Evolutionary conservation across 106 monocot species (phyloP).

Genomic region (Dendrobium chrysotoxum): DNA sequence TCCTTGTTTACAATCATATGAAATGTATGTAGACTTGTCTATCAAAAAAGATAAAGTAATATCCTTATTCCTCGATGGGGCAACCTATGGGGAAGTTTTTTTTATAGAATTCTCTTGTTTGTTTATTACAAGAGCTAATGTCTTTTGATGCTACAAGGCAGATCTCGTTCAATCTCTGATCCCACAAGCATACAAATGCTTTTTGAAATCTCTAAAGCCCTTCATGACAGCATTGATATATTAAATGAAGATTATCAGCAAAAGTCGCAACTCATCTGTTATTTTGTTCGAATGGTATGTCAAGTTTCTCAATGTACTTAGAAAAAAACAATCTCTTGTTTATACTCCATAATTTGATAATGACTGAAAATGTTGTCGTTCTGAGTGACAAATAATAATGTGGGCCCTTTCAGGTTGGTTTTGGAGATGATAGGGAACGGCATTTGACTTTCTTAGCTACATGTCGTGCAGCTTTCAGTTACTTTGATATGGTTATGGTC

Average conservation of each 20-base stretch:
- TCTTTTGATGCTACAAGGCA: conserved; percentile 8
- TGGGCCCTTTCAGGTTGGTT: conserved; percentile 22
- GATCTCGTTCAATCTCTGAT: conserved; percentile 14
- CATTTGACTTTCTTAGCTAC: conserved; percentile 29
- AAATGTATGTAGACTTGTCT: not conserved
- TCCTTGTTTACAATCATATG: not conserved
- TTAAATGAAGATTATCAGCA: conserved; percentile 17
- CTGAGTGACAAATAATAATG: not conserved
- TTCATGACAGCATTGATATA: conserved; percentile 23
- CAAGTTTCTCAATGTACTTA: not conserved
- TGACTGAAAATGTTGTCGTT: not conserved
- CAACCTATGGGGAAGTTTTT: no score
- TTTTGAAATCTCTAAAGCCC: conserved; percentile 25
- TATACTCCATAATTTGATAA: not conserved
- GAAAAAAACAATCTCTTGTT: not conserved
- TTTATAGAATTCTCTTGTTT: no score
- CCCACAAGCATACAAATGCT: conserved; percentile 18
- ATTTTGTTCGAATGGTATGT: conserved; percentile 23
- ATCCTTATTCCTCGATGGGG: no score
- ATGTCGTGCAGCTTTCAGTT: conserved; percentile 34
- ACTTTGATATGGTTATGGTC: conserved; percentile 23
- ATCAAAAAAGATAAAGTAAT: not conserved
- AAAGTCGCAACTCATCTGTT: conserved; percentile 16
- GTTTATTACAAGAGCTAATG: not conserved
- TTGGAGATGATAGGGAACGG: conserved; percentile 22